Evolutionary conservation across 345 rosid genomes (phyloP).

Genomic region (Citrus glauca): DNA sequence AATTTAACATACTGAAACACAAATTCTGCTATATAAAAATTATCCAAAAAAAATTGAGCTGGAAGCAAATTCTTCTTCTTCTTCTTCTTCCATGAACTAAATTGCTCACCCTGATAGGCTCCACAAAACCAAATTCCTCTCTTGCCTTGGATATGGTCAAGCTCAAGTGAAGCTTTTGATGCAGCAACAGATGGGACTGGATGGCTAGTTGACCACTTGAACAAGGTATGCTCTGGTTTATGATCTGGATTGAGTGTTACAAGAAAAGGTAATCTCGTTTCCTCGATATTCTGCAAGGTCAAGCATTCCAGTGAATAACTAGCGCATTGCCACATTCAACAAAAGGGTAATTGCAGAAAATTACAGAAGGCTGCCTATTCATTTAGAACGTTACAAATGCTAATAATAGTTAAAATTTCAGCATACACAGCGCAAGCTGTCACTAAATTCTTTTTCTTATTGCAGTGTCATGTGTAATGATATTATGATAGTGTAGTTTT

Average conservation of each 20-base stretch:
- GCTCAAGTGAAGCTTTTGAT: slow-evolving; percentile 72
- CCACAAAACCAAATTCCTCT: slow-evolving; percentile 91
- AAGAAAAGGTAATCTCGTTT: slow-evolving; percentile 57
- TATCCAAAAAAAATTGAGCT: background rate
- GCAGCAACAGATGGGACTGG: slow-evolving; percentile 91
- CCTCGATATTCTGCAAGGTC: slow-evolving; percentile 69
- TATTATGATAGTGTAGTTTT: no score
- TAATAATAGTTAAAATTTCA: no score
- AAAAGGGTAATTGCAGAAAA: no score
- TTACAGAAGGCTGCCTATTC: background rate
- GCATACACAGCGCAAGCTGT: no score
- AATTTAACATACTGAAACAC: background rate
- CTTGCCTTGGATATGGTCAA: slow-evolving; percentile 76
- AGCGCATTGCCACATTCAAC: background rate
- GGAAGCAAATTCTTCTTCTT: background rate
- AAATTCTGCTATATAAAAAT: background rate
- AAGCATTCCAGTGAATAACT: background rate
- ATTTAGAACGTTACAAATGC: background rate
- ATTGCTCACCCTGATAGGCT: slow-evolving; percentile 73
- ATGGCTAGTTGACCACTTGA: slow-evolving; percentile 85
- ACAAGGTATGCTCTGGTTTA: slow-evolving; percentile 54
- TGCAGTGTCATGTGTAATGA: no score
- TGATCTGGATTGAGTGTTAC: slow-evolving; percentile 75
- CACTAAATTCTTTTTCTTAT: no score
- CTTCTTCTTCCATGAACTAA: background rate